A percentile compares a stretch with the other conserved stretches of the same genome.
These are phyloP conservation scores for Tricholoma sp. DNA, from an alignment of 768 basidiomycete species.

Conservation along the genomic window DNA sequence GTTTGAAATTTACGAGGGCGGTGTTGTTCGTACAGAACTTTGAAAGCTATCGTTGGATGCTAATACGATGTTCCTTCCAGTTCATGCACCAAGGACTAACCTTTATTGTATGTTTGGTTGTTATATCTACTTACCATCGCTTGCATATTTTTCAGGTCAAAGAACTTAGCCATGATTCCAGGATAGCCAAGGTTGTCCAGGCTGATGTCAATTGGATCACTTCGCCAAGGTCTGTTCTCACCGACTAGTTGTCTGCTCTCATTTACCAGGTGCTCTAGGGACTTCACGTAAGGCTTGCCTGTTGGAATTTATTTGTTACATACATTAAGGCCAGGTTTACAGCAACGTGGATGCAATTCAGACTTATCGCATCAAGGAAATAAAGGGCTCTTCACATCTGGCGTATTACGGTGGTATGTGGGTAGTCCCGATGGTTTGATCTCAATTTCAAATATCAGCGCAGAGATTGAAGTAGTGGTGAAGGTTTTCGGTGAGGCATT, in stretches of 20 bases:
- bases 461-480: slow-evolving; percentile 60
- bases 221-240: slow-evolving; percentile 45
- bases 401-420: slow-evolving; percentile 72
- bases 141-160: slow-evolving; percentile 44
- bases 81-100: slow-evolving; percentile 87
- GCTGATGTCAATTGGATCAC: slow-evolving; percentile 87
- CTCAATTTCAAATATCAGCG: neutral
- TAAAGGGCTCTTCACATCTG: slow-evolving; percentile 48
- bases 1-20: slow-evolving; percentile 89
- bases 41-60: neutral
- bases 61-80: slow-evolving; percentile 27
- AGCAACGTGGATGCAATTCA: slow-evolving; percentile 77
- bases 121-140: neutral
- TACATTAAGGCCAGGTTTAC: slow-evolving; percentile 5
- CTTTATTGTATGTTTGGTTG: slow-evolving; percentile 52
- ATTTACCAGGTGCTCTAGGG: slow-evolving; percentile 33
- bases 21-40: slow-evolving; percentile 47
- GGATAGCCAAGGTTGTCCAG: slow-evolving; percentile 61
- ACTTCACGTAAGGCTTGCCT: slow-evolving; percentile 57
- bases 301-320: neutral
- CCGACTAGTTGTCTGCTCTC: neutral
- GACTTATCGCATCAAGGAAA: slow-evolving; percentile 67
- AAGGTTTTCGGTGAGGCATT: slow-evolving; percentile 63
- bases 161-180: slow-evolving; percentile 77
- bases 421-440: neutral